Evolutionary conservation across 2,329 filamentous ascomycete genomes (phyloP), one percentile per base, ranked within the genome.

Genomic region (Lizonia empirigonia): DNA sequence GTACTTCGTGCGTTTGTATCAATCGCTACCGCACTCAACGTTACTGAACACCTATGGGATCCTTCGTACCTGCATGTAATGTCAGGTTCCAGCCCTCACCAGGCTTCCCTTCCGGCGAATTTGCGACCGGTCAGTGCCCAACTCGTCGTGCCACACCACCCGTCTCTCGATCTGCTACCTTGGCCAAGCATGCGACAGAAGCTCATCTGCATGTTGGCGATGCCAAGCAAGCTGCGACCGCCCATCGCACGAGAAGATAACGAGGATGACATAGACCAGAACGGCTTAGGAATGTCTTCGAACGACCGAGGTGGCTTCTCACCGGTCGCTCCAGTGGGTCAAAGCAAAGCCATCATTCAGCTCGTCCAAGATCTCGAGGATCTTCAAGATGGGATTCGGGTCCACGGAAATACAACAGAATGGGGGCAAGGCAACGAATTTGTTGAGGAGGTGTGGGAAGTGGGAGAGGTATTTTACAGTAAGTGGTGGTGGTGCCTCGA

Each of bases 401-500:
- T 65, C 10, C 63, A 67, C 58, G 62, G 63, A 1, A 65, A 65
- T 30, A 37, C 48, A 16, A 50, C 42, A 65, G 78, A 10, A 75
- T 85, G 53, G 80, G 76, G 64, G 77, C 79, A 4, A 62, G 69
- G 55, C 0, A 79, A 83, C 54, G 78, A 80, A 16, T 80, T 78
- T 54, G 74, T 80, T 39, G 69, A 75, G 5, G 63, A 65, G 19
- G 74, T 72, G 23, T 86, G 82, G 82, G 83, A 86, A 64, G 75
- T 85, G 10, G 82, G 82, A 1, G 81, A 85, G 65, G 61, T 77
- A n/a, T 68, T 85, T 18, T 85, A 84, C 65, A 76, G 80, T 65
- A 75, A 78, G 32, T 85, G 83, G 83, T 86, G 82, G 82, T 85
- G 83, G 68, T 67, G 82, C 27, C 80, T 85, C 62, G 82, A 85